These are phyloP conservation scores for Xylaria sp. DNA, from an alignment of 495 filamentous ascomycete genomes.

Conservation along the genomic window DNA sequence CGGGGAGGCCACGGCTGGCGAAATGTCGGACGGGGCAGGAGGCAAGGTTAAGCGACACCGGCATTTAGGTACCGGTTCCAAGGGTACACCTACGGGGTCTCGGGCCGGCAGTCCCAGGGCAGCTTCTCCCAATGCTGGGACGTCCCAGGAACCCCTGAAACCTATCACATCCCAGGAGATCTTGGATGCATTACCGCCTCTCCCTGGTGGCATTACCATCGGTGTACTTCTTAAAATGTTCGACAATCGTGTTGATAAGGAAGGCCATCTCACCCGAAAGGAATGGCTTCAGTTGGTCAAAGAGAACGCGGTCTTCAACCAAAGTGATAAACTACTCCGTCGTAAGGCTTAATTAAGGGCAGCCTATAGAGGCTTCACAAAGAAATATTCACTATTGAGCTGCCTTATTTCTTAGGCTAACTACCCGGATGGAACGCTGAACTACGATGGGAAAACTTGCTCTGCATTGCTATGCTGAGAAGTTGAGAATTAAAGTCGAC, in stretches of 20 bases:
- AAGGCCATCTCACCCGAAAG: conserved; percentile 48
- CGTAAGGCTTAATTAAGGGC: conserved; percentile 42
- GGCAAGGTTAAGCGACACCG: conserved; percentile 72
- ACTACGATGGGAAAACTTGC: neutral
- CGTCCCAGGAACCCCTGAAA: conserved; percentile 21
- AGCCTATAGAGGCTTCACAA: neutral
- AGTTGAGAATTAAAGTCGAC: neutral
- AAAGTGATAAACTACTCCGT: conserved; percentile 53
- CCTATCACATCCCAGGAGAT: conserved; percentile 66
- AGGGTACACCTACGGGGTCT: conserved; percentile 61
- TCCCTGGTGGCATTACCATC: conserved; percentile 68
- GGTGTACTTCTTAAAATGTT: conserved; percentile 67
- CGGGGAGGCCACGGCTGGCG: conserved; percentile 75
- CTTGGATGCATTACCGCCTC: conserved; percentile 66
- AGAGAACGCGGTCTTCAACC: conserved; percentile 48
- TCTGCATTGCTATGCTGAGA: neutral
- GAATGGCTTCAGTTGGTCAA: conserved; percentile 65
- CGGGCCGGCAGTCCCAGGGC: conserved; percentile 56
- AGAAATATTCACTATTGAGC: neutral
- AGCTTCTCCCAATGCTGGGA: conserved; percentile 51
- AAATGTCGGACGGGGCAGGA: conserved; percentile 72
- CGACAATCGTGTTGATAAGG: conserved; percentile 61
- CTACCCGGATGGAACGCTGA: neutral
- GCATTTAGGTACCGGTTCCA: conserved; percentile 56
- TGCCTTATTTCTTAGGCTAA: neutral